Evolutionary conservation across 208 protist genomes (phyloP), one percentile per base, ranked within the genome.

Genomic region (Wallacemonas sp.): DNA sequence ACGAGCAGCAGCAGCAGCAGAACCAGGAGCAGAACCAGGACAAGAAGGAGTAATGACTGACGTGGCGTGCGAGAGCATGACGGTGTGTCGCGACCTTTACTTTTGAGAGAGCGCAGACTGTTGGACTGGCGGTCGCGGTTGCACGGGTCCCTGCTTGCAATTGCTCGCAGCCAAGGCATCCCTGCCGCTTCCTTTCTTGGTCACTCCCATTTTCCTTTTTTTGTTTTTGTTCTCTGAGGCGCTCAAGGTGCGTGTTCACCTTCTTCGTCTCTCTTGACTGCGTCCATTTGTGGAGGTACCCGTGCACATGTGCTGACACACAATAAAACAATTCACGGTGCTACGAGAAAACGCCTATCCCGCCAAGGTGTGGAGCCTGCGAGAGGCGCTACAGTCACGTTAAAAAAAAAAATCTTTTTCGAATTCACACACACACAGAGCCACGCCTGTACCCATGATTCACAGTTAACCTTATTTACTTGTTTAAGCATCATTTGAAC

Each of bases 1-100:
- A 73, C n/a, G 66, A 78, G 24, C 9, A 6, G 6, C 6, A 22
- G 5, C 45, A 53, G 45, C 19, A 53, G 45, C 53, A 53, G 17
- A 60, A 69, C 15, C 67, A 79, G 42, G 57, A 79, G 34, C 61
- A 79, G 42, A 15, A 73, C 34, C 48, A 68, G 38, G 1, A 63
- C 42, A 79, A 57, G 21, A 60, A 55, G 13, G 61, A 39, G 37
- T 44, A 63, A 17, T 8, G 17, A n/a, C n/a, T n/a, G 24, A 70
- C 39, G 54, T 54, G 8, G 26, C 5, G n/a, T n/a, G n/a, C n/a
- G n/a, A n/a, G n/a, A n/a, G n/a, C n/a, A n/a, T n/a, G n/a, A n/a
- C n/a, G n/a, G n/a, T n/a, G n/a, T n/a, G n/a, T n/a, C n/a, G n/a
- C 19, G 38, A 57, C 36, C 6, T 42, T 1, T 44, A 52, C 24